phyloP scores from a whole-genome alignment of 441 rosid species.

The Erodium texanum region DNA sequence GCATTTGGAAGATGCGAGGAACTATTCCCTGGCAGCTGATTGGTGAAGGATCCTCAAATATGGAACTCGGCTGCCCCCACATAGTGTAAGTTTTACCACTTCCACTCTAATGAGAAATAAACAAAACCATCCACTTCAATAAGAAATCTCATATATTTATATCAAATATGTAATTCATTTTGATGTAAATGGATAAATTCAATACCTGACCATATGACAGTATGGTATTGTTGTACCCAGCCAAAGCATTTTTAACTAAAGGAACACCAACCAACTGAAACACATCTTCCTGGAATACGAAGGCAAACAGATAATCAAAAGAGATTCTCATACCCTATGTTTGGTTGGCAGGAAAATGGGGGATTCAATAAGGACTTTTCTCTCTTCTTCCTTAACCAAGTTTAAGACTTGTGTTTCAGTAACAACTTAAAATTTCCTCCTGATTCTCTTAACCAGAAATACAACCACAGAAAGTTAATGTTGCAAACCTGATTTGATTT shows the following conservation, averaged over 20 bases:
- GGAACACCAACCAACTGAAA: conserved; percentile 89
- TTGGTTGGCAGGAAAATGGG: no score
- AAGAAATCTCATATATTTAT: conserved; percentile 9
- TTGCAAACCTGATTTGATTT: conserved; percentile 57
- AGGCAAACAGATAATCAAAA: background rate
- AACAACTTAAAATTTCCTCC: no score
- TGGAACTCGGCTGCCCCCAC: conserved; percentile 92
- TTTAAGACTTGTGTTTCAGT: no score
- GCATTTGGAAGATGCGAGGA: conserved; percentile 35
- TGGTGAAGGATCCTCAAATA: conserved; percentile 50
- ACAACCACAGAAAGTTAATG: no score
- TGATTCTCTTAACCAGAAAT: no score
- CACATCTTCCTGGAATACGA: conserved; percentile 54
- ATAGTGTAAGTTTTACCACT: conserved; percentile 98
- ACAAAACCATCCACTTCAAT: conserved; percentile 8
- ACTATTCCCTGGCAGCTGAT: conserved; percentile 84
- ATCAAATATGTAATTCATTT: conserved; percentile 8
- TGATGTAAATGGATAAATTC: background rate
- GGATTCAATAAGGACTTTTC: no score
- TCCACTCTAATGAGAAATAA: conserved; percentile 57
- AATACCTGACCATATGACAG: conserved; percentile 98
- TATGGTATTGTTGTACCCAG: conserved; percentile 98
- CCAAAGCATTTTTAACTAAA: conserved; percentile 86
- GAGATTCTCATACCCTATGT: no score
- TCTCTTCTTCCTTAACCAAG: background rate